These are phyloP conservation scores for Pseudozyma tsukubaensis DNA, from an alignment of 1,284 basidiomycete species.

Conservation along the genomic window DNA sequence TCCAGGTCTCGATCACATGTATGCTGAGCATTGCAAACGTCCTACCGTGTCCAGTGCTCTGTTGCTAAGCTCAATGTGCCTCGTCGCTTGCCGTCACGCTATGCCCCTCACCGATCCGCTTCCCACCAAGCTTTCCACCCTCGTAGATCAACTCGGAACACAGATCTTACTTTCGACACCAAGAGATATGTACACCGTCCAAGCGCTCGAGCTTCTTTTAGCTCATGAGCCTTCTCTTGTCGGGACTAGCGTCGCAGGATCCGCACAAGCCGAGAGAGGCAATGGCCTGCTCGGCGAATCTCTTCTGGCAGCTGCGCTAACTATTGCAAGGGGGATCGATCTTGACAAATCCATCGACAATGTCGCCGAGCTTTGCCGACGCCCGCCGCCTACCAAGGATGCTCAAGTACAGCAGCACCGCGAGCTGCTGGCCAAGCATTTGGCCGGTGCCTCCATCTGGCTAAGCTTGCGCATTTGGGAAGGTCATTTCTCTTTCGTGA, in stretches of 20 bases:
- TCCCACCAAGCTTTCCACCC: slow-evolving; percentile 34
- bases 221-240: slow-evolving; percentile 51
- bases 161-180: slow-evolving; percentile 46
- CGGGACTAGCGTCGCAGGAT: slow-evolving; percentile 38
- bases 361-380: slow-evolving; percentile 20
- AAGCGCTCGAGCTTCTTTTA: slow-evolving; percentile 45
- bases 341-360: slow-evolving; percentile 48
- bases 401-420: slow-evolving; percentile 15
- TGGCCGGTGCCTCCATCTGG: slow-evolving; percentile 46
- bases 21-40: slow-evolving; percentile 25
- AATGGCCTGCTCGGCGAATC: slow-evolving; percentile 45
- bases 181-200: slow-evolving; percentile 44
- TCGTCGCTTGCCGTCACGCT: slow-evolving; percentile 43
- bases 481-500: slow-evolving; percentile 48
- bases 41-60: slow-evolving; percentile 39
- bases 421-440: slow-evolving; percentile 20
- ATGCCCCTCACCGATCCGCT: slow-evolving; percentile 45
- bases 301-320: slow-evolving; percentile 44
- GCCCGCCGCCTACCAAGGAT: background rate
- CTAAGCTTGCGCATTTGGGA: slow-evolving; percentile 48
- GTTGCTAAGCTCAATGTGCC: slow-evolving; percentile 46
- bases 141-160: slow-evolving; percentile 46
- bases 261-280: slow-evolving; percentile 38
- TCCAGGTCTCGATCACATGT: slow-evolving; percentile 28
- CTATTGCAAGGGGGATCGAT: slow-evolving; percentile 41